phyloP scores from a whole-genome alignment of 306 rosid genomes.

The Vicia sativa region DNA sequence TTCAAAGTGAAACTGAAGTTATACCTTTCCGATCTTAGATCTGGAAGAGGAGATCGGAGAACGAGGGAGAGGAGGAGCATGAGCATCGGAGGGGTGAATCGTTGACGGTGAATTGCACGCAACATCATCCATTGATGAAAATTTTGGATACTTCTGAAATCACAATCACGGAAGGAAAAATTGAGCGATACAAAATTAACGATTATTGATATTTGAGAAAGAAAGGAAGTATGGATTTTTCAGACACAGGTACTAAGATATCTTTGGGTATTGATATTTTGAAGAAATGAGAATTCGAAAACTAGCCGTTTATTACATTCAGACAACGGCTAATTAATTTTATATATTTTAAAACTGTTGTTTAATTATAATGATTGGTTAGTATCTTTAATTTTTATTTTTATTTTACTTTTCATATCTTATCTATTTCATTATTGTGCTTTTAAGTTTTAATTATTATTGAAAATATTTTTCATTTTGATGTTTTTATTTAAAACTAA shows the following conservation, averaged over 20 bases:
- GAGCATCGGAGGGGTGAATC: conserved; percentile 32
- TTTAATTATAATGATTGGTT: no score
- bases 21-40: conserved; percentile 70
- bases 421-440: no score
- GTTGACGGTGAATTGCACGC: conserved; percentile 49
- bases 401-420: no score
- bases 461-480: background rate
- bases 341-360: background rate
- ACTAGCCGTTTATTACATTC: conserved; percentile 40
- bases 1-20: background rate
- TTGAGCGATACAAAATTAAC: background rate
- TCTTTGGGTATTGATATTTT: background rate
- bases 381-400: no score
- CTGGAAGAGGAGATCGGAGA: conserved; percentile 46
- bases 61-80: conserved; percentile 9
- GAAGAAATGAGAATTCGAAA: background rate
- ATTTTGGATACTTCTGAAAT: conserved; percentile 1
- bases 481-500: no score
- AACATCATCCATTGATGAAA: conserved; percentile 54
- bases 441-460: no score
- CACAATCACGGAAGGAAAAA: background rate
- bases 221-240: conserved; percentile 2
- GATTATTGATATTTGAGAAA: background rate
- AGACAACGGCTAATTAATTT: conserved; percentile 24
- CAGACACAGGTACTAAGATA: background rate